Evolutionary conservation across 176 grass and related monocot genomes (phyloP), one percentile per base, ranked within the genome.

Genomic region (Luzula sylvatica): DNA sequence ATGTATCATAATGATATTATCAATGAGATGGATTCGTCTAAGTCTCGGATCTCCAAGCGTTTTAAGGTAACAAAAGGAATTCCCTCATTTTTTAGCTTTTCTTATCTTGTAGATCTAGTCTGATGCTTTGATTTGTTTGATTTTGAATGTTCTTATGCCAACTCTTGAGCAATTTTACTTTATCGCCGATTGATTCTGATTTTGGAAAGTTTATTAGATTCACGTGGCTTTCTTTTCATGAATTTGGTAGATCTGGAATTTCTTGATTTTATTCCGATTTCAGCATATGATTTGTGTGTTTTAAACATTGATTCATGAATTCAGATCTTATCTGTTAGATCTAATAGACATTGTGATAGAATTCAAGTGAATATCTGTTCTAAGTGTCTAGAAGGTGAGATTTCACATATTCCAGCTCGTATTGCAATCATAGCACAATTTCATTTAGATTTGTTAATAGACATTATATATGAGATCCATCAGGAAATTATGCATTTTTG

Each of bases 21-120:
- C 20, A 70, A 65, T 47, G 66, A 70, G 20, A 26, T 78, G 15
- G 74, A 65, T 26, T 56, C 66, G 8, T 78, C 66, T 28, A 5
- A 65, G 12, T 9, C 50, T 26, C 15, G 74, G 39, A 69, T 78
- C 66, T 78, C 74, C 28, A 78, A 78, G 26, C 74, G 74, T 19
- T 70, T 56, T 29, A 78, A 71, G 66, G 74, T 78, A 65, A 15
- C 1, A 22, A 11, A 14, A 1, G 20, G 20, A n/a, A 26, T 12
- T 64, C 23, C 21, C 14, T 53, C 12, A 18, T 27, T 42, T 58
- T 20, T 42, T 48, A n/a, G n/a, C 42, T 15, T 22, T 14, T 23
- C 5, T 26, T 47, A 59, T 15, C 8, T 4, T 38, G 29, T 18
- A 15, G 28, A 18, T 25, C 15, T 11, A 3, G 38, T 46, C 38